Base-by-base conservation (phyloP, 2,329 filamentous ascomycete species). In the Beauveria asiatica region DNA sequence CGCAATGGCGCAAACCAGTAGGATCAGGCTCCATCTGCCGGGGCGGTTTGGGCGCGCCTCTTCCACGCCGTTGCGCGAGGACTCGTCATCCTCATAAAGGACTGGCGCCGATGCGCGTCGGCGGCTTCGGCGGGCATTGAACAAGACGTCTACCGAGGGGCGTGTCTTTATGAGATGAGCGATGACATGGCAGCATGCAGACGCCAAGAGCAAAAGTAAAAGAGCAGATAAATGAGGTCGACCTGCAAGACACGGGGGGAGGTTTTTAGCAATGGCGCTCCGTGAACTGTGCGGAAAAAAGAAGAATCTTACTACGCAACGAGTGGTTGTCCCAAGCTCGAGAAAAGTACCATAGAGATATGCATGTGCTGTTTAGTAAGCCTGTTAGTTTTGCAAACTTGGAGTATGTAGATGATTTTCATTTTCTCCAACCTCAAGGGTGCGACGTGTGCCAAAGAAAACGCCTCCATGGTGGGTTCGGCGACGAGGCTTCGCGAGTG, bases 271-370 rank as follows among this genome's bases (percentile, higher is more conserved):
- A 25, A 3, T 21, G 61, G 41, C 17, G 23, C 33, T 50, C 45
- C 41, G 33, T 37, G 27, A 44, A 19, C n/a, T 17, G 46, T 19
- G 60, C 10, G 37, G 9, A 23, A 21, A 49, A 49, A 17, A 63
- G n/a, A 10, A 17, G 21, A 39, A 23, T 16, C 69, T 59, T 67
- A 81, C 80, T 77, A 63, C 78, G 75, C 57, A 82, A 69, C 21
- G 76, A 78, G 64, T 81, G 79, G 44, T 74, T 73, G 61, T 80
- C 75, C 13, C 80, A 67, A 7, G 73, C 77, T 62, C 74, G 71
- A 3, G 74, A 75, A 16, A 81, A 72, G 70, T 78, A 82, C 48
- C 77, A 66, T 67, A 82, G 80, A 27, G 53, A 51, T 23, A 33
- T 7, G 5, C 57, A 9, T 2, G 57, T 37, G 6, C 57, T 60